Conservation (phyloP, 192 early-diverging fungal species). For the Phycomyces nitens region DNA sequence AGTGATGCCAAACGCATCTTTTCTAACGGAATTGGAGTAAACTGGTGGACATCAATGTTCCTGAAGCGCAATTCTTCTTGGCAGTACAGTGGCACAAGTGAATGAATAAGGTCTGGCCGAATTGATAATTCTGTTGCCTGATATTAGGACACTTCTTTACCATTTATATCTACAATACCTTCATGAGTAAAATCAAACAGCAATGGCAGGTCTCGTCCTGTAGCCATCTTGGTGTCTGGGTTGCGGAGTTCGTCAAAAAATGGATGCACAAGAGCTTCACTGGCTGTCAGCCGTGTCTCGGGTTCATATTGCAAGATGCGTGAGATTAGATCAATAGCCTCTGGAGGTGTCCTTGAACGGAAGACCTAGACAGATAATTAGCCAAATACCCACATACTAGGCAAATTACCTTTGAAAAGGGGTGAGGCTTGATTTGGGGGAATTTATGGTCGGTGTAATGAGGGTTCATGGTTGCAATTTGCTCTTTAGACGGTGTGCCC, state of each 20-base stretch:
- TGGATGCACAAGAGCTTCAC: conserved; percentile 86
- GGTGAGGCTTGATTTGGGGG: conserved; percentile 90
- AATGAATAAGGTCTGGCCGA: conserved; percentile 71
- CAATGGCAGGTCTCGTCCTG: conserved; percentile 75
- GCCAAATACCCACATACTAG: background rate
- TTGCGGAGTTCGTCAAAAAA: conserved; percentile 95
- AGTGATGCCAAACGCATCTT: conserved; percentile 40
- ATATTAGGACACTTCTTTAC: too few relatives aligned
- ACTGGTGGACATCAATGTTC: conserved; percentile 71
- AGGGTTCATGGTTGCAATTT: conserved; percentile 94
- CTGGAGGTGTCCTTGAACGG: conserved; percentile 74
- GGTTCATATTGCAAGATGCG: conserved; percentile 90
- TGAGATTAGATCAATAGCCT: conserved; percentile 80
- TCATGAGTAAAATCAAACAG: conserved; percentile 83
- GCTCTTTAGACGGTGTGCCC: conserved; percentile 90
- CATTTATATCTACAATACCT: too few relatives aligned
- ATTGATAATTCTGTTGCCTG: conserved; percentile 71
- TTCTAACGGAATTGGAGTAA: conserved; percentile 52
- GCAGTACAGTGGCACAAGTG: conserved; percentile 80
- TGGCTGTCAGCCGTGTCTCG: conserved; percentile 69
- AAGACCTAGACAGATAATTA: conserved; percentile 57
- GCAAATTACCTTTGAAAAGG: conserved; percentile 67
- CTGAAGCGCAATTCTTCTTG: conserved; percentile 48
- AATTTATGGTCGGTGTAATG: conserved; percentile 98
- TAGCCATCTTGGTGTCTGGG: conserved; percentile 73